Conservation (phyloP, 805 yeast genomes). For the Monosporozyma aerobia region DNA sequence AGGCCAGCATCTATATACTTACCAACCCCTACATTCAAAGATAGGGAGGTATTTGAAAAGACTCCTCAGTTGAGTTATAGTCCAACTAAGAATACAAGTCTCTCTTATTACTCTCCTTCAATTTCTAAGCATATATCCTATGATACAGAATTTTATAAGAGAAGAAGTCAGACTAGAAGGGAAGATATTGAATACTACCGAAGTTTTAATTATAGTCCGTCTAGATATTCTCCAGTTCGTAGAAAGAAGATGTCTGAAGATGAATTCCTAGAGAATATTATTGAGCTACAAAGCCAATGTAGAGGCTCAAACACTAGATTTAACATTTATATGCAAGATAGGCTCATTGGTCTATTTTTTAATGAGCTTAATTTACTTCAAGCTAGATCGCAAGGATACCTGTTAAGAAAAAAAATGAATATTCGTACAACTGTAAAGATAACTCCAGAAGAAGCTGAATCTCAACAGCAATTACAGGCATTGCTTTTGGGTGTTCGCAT, state of each 20-base stretch:
- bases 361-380: constrained; percentile 43
- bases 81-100: constrained; percentile 18
- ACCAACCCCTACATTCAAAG: constrained; percentile 1
- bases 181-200: constrained; percentile 19
- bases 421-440: background rate
- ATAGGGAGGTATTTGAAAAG: background rate
- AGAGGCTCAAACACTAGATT: constrained; percentile 64
- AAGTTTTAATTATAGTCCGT: constrained; percentile 17
- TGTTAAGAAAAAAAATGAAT: constrained; percentile 8
- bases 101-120: constrained; percentile 29
- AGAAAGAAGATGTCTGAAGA: constrained; percentile 24
- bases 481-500: constrained; percentile 37
- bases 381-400: constrained; percentile 42
- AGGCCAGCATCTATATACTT: background rate
- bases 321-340: constrained; percentile 49
- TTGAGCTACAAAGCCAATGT: constrained; percentile 56
- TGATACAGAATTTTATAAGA: constrained; percentile 22
- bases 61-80: constrained; percentile 20
- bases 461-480: constrained; percentile 40
- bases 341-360: constrained; percentile 49
- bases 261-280: constrained; percentile 29
- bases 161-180: constrained; percentile 23
- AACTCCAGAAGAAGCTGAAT: constrained; percentile 8
- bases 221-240: constrained; percentile 24
- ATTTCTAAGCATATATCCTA: constrained; percentile 22